Base-by-base conservation (phyloP, 139 green algal species). In the Chlamydomonas sphaeroides region DNA sequence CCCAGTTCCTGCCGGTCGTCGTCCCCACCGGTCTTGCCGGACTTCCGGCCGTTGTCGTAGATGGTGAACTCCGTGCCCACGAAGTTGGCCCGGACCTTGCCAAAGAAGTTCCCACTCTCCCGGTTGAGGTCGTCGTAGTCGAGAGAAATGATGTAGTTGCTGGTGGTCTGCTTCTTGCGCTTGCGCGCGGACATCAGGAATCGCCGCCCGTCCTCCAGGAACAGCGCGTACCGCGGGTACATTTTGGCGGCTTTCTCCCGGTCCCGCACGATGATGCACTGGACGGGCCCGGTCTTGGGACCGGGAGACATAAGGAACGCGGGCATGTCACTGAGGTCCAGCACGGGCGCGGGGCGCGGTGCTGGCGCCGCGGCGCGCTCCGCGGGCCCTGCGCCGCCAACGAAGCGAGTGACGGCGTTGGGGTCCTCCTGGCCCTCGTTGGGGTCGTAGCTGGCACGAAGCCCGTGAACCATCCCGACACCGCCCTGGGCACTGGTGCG, bases 61-160 rank as follows among this genome's bases (percentile, higher is more conserved):
- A 96, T 83, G 23, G 85, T 90, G 89, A 99, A 99, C 81, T 97
- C 92, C 25, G 97, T 99, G 57, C 96, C 95, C 42, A 99, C 77
- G 77, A 99, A 99, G 92, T 98, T 99, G 76, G 92, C 86, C 5
- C 92, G 88, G 21, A 99, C 87, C 82, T 97, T 96, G 35, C 93
- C 95, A 63, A 97, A 93, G 82, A 90, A 97, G 35, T 87, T 85
- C 23, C 63, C 77, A 73, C 84, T 91, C 35, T 88, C 67, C 5
- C 88, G 79, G 5, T 79, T 77, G 18, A 94, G 80, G 84, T 95
- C 89, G 0, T 92, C 87, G 53, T 92, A 84, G 61, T 95, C 89
- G 38, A 97, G 84, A 21, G 92, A 98, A 63, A 99, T 96, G 10
- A 98, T 26, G 90, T 98, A 99, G 86, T 95, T 95, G 83, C 83